Evolutionary conservation across 2,329 filamentous ascomycete genomes (phyloP), one percentile per base, ranked within the genome.

Genomic region (Allantophomopsis lycopodina): DNA sequence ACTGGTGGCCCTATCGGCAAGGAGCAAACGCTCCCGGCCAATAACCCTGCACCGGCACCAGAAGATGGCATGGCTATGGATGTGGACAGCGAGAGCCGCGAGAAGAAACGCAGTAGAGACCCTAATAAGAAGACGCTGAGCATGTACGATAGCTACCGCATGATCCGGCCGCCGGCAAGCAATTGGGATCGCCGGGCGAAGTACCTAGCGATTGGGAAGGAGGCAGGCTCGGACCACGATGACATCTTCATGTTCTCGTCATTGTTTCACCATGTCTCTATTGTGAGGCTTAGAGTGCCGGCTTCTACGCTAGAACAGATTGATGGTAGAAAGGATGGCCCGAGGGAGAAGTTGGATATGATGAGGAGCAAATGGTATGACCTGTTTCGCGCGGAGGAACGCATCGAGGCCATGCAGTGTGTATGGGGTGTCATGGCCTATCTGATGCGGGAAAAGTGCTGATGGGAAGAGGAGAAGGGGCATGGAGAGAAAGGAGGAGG

Each of bases 111-210:
- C 30, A 28, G 23, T 28, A 28, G 23, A 28, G 23, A 28, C 11
- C 23, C 23, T 28, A 28, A 28, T 12, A 34, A 47, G 46, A 18
- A 42, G 6, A 30, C 34, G 2, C 56, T 66, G 31, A 66, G 71
- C 43, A 74, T 77, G 36, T 79, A 79, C 51, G 75, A 79, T 51
- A 71, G 65, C 48, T 79, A 79, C 56, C 68, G 76, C 41, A 76
- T 73, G 64, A 62, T 79, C 35, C 64, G 71, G 2, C 70, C 69
- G 7, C 75, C 76, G 0, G 57, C 68, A 8, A 59, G 65, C 6
- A 69, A 65, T 16, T 80, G 76, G 76, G 76, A 80, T 50, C 63
- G 61, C 42, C 76, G 76, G 56, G 65, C 68, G 21, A 61, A 64
- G 28, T 79, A 79, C 51, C 56, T 63, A 44, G 64, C 73, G 16